Evolutionary conservation across 352 stramenopile species (phyloP).

Genomic region (Globisporangium ultimum): DNA sequence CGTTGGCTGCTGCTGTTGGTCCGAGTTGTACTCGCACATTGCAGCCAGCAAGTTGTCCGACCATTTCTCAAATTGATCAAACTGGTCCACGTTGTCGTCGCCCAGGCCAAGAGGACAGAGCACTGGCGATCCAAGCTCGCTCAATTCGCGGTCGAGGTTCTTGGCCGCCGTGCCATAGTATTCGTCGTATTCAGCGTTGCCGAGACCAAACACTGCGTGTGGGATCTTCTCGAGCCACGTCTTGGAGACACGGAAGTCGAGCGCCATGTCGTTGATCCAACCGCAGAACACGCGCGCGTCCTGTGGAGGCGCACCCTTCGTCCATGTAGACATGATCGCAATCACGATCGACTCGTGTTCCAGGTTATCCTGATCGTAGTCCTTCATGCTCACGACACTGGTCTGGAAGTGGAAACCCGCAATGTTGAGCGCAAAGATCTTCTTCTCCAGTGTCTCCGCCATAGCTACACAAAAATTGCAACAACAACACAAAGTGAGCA

Average conservation of each 20-base stretch:
- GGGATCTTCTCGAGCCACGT: conserved; percentile 64
- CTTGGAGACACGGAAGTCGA: conserved; percentile 88
- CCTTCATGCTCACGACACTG: conserved; percentile 84
- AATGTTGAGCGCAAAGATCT: conserved; percentile 78
- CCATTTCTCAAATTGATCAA: conserved; percentile 79
- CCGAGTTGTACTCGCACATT: conserved; percentile 74
- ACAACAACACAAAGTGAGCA: neutral
- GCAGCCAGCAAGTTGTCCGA: conserved; percentile 72
- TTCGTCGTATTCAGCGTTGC: conserved; percentile 88
- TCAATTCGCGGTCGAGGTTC: conserved; percentile 59
- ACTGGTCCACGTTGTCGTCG: conserved; percentile 85
- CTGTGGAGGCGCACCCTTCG: conserved; percentile 67
- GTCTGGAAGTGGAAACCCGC: conserved; percentile 80
- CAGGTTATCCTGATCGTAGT: conserved; percentile 89
- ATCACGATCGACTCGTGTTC: conserved; percentile 85
- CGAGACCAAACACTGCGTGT: conserved; percentile 84
- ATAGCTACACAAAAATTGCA: conserved; percentile 30
- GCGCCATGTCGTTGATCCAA: conserved; percentile 87
- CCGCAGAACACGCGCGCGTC: conserved; percentile 76
- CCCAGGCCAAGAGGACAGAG: conserved; percentile 63
- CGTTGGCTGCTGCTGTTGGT: conserved; percentile 18
- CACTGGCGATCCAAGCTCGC: conserved; percentile 52
- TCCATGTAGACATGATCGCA: conserved; percentile 86
- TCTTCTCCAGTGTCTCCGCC: conserved; percentile 71
- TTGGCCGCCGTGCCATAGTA: conserved; percentile 82